A percentile compares a stretch with the other conserved stretches of the same genome.
These are phyloP conservation scores for Meira nashicola DNA, from an alignment of 1,284 basidiomycete species.

Conservation along the genomic window DNA sequence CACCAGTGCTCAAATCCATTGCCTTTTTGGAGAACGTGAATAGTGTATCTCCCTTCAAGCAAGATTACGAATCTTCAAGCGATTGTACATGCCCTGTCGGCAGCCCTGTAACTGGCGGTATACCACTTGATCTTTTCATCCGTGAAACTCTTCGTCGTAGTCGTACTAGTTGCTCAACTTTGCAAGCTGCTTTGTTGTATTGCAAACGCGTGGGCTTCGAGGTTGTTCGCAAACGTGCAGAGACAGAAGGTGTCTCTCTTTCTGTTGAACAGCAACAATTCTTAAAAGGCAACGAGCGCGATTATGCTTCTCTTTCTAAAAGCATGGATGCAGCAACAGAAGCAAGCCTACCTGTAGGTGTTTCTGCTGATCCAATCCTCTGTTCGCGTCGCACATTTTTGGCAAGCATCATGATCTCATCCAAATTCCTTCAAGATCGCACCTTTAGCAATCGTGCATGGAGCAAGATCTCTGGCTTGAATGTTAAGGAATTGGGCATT, in stretches of 20 bases:
- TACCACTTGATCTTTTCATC: conserved; percentile 45
- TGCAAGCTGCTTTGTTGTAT: conserved; percentile 48
- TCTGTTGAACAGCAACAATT: background rate
- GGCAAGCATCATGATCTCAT: conserved; percentile 77
- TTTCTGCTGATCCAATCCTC: background rate
- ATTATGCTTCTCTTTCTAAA: background rate
- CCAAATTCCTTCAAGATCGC: conserved; percentile 86
- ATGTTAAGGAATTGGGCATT: conserved; percentile 53
- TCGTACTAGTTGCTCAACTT: conserved; percentile 45
- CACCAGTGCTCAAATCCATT: conserved; percentile 11
- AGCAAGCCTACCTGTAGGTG: conserved; percentile 60
- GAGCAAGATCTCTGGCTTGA: conserved; percentile 63
- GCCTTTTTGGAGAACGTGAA: conserved; percentile 5
- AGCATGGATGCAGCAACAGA: conserved; percentile 18
- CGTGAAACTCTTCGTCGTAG: conserved; percentile 49
- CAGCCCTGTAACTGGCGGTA: conserved; percentile 14
- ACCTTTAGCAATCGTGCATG: conserved; percentile 84
- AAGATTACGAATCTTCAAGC: conserved; percentile 15
- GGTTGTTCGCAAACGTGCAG: conserved; percentile 1
- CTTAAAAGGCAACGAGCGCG: background rate
- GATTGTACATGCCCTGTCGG: conserved; percentile 1
- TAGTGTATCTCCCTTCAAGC: conserved; percentile 6
- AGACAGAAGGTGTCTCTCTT: background rate
- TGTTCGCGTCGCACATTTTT: conserved; percentile 83
- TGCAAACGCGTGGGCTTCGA: conserved; percentile 24